Percentiles rank a stretch among this genome's conserved stretches.
Conservation (phyloP, 2,329 filamentous ascomycete species). For the Ophiocordyceps camponoti-rufipedis region DNA sequence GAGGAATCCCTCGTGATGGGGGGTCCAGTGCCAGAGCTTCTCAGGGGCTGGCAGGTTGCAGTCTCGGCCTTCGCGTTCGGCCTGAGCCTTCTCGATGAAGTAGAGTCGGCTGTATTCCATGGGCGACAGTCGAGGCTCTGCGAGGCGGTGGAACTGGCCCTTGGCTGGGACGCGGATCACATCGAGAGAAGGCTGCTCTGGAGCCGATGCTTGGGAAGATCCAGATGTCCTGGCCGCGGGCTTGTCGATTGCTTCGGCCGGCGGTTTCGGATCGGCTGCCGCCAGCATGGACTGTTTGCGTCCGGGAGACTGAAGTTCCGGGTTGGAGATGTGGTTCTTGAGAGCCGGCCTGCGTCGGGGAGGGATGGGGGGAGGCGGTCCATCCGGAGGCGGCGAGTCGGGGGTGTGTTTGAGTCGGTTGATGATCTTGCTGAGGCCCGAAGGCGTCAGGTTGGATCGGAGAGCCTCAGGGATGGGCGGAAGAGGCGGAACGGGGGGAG, state of each 20-base stretch:
- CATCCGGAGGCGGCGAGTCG: not conserved
- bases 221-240: not conserved
- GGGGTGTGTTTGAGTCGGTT: conserved; percentile 9
- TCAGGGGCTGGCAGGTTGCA: conserved; percentile 13
- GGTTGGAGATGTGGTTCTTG: not conserved
- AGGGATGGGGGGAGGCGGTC: not conserved
- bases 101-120: conserved; percentile 21
- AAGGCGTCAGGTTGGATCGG: conserved; percentile 7
- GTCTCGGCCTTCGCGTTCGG: conserved; percentile 8
- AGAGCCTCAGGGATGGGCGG: conserved; percentile 14
- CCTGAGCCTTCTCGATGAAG: conserved; percentile 14
- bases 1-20: conserved; percentile 16
- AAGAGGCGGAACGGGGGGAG: conserved; percentile 10
- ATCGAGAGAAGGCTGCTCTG: not conserved
- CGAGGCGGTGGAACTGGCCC: conserved; percentile 4
- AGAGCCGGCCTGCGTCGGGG: not conserved
- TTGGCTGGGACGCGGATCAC: not conserved
- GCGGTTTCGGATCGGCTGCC: not conserved
- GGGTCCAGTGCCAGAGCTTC: conserved; percentile 16
- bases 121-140: conserved; percentile 15
- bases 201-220: not conserved
- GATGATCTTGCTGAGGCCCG: conserved; percentile 10
- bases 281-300: not conserved
- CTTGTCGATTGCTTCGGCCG: not conserved
- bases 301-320: not conserved